These are phyloP conservation scores for Coriolopsis trogii DNA, from an alignment of 1,284 basidiomycete species.

Conservation along the genomic window DNA sequence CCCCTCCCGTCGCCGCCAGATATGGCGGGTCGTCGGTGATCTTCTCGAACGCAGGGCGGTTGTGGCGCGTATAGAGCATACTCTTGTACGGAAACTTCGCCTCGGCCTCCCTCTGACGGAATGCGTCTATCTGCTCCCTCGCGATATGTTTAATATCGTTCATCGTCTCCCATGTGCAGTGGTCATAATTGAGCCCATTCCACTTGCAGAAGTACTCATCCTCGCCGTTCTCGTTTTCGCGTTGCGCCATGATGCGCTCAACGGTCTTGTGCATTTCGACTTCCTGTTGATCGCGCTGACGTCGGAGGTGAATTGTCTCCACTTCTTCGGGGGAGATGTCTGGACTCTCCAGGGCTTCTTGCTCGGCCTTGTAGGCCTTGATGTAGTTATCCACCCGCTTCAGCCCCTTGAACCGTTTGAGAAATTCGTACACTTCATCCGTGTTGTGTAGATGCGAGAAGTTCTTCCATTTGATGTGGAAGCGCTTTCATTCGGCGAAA, in stretches of 20 bases:
- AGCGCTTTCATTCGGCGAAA: conserved; percentile 59
- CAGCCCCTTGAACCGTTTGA: conserved; percentile 91
- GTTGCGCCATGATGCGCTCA: conserved; percentile 89
- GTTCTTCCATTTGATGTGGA: conserved; percentile 95
- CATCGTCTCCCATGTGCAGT: conserved; percentile 94
- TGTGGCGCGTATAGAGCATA: conserved; percentile 64
- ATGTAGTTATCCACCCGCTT: conserved; percentile 99
- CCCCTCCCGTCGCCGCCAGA: conserved; percentile 75
- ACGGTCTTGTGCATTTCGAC: conserved; percentile 91
- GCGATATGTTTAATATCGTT: conserved; percentile 81
- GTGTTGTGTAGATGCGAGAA: conserved; percentile 96
- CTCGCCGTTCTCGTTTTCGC: conserved; percentile 69
- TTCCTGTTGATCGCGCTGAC: conserved; percentile 89
- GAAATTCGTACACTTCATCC: conserved; percentile 94
- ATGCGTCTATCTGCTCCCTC: conserved; percentile 80
- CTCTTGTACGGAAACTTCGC: conserved; percentile 90
- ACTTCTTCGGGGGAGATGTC: conserved; percentile 85
- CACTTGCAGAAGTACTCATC: conserved; percentile 98
- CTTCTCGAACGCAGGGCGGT: conserved; percentile 84
- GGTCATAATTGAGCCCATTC: conserved; percentile 92
- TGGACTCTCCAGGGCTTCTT: conserved; percentile 68
- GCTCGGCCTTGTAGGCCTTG: conserved; percentile 80
- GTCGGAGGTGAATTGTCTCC: conserved; percentile 88
- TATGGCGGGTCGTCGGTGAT: conserved; percentile 93
- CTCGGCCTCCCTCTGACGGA: conserved; percentile 77